phyloP scores from a whole-genome alignment of 805 yeast genomes.

The Metschnikowia proteae region DNA sequence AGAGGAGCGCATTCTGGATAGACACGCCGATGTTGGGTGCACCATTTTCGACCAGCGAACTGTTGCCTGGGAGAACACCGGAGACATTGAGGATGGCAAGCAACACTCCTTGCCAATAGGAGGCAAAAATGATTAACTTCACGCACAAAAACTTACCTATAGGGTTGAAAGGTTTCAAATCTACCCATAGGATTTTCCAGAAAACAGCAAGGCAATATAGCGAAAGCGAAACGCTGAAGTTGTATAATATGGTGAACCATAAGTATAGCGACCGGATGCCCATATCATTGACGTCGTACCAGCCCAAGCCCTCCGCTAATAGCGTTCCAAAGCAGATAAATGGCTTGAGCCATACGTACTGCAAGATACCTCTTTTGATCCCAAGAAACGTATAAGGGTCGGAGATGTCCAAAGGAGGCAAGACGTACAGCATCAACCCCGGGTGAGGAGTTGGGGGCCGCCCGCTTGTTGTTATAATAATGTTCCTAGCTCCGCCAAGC shows the following conservation, averaged over 20 bases:
- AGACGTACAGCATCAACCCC: constrained; percentile 47
- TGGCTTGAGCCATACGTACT: constrained; percentile 94
- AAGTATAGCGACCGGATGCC: constrained; percentile 49
- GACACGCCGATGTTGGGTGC: constrained; percentile 47
- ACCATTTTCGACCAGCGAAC: constrained; percentile 21
- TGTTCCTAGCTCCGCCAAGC: constrained; percentile 89
- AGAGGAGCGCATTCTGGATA: constrained; percentile 74
- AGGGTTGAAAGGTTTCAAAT: constrained; percentile 76
- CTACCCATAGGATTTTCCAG: constrained; percentile 85
- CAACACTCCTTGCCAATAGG: constrained; percentile 92
- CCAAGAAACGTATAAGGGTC: constrained; percentile 76
- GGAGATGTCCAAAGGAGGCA: constrained; percentile 69
- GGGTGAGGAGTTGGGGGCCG: constrained; percentile 68
- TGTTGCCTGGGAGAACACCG: constrained; percentile 39
- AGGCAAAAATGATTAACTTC: constrained; percentile 89
- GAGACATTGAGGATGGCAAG: constrained; percentile 50
- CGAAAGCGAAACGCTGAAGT: constrained; percentile 75
- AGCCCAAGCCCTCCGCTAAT: constrained; percentile 43
- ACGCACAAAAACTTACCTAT: constrained; percentile 92
- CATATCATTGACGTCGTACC: constrained; percentile 50
- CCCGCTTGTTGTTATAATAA: constrained; percentile 68
- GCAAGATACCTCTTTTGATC: constrained; percentile 82
- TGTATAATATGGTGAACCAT: constrained; percentile 69
- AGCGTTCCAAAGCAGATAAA: constrained; percentile 58
- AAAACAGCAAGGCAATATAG: constrained; percentile 82